These are phyloP conservation scores for Acanthochlamys bracteata DNA, from an alignment of 106 monocot genomes.

Conservation along the genomic window DNA sequence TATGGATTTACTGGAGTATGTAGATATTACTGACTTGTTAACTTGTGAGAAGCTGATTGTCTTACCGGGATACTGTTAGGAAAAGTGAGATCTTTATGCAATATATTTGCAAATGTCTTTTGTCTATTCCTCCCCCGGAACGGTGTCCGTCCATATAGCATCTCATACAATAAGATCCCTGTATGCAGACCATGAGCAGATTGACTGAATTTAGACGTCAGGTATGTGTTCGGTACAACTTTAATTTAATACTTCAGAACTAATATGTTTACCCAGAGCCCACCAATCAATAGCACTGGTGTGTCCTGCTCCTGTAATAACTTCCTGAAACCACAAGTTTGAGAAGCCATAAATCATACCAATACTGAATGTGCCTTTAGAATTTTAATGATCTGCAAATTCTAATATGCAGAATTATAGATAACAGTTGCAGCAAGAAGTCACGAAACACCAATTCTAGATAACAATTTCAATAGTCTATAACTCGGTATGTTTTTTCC, in stretches of 20 bases:
- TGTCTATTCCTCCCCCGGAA: slow-evolving; percentile 90
- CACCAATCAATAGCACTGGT: slow-evolving; percentile 97
- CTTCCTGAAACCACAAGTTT: slow-evolving; percentile 56
- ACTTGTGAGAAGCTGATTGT: not conserved
- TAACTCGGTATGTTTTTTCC: no score
- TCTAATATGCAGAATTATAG: no score
- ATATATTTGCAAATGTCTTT: slow-evolving; percentile 86
- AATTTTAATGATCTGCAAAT: no score
- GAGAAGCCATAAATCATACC: not conserved
- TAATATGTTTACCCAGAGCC: slow-evolving; percentile 70
- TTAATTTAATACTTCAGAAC: not conserved
- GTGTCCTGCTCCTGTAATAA: slow-evolving; percentile 74
- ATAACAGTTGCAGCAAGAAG: no score
- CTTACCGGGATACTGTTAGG: slow-evolving; percentile 93
- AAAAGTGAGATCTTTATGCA: slow-evolving; percentile 92
- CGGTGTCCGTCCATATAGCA: slow-evolving; percentile 96
- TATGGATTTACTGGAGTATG: not conserved
- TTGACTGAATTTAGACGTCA: not conserved
- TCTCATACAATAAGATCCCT: slow-evolving; percentile 97
- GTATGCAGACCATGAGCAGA: slow-evolving; percentile 16
- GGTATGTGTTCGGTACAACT: no score
- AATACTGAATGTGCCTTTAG: no score
- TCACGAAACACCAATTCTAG: no score
- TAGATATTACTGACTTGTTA: no score
- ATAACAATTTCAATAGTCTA: no score